phyloP scores from a whole-genome alignment of 2,329 filamentous ascomycete species.

The Fusarium hostae region DNA sequence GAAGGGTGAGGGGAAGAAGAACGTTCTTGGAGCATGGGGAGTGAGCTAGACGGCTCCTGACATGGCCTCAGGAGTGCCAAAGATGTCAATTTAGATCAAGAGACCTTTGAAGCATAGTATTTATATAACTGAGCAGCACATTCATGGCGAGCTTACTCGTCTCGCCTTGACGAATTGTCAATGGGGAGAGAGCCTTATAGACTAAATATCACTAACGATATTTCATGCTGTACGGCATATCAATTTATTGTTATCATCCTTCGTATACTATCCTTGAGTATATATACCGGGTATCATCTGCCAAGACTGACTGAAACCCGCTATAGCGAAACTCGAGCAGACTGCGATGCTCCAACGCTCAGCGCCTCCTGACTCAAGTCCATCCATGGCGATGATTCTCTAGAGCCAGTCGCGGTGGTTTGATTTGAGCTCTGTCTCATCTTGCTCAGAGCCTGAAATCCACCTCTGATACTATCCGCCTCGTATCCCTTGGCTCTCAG shows the following conservation, averaged over 20 bases:
- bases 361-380: slow-evolving; percentile 9
- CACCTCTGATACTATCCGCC: slow-evolving; percentile 59
- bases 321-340: slow-evolving; percentile 14
- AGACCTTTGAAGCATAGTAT: too few relatives aligned
- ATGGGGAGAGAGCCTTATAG: too few relatives aligned
- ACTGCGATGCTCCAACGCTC: neutral
- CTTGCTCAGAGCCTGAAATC: slow-evolving; percentile 56
- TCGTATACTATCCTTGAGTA: neutral
- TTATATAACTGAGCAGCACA: too few relatives aligned
- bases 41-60: slow-evolving; percentile 7
- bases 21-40: slow-evolving; percentile 41
- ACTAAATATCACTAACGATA: neutral
- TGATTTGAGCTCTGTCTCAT: slow-evolving; percentile 22
- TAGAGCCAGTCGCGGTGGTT: neutral
- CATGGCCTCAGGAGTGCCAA: neutral
- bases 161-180: too few relatives aligned
- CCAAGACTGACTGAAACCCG: neutral
- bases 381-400: slow-evolving; percentile 15
- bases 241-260: neutral
- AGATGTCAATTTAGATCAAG: too few relatives aligned
- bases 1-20: slow-evolving; percentile 6
- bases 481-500: slow-evolving; percentile 61
- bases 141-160: too few relatives aligned
- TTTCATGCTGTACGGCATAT: neutral
- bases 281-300: neutral